Evolutionary conservation across 2,329 filamentous ascomycete genomes (phyloP).

Genomic region (Aspergillus pseudoviridinutans): DNA sequence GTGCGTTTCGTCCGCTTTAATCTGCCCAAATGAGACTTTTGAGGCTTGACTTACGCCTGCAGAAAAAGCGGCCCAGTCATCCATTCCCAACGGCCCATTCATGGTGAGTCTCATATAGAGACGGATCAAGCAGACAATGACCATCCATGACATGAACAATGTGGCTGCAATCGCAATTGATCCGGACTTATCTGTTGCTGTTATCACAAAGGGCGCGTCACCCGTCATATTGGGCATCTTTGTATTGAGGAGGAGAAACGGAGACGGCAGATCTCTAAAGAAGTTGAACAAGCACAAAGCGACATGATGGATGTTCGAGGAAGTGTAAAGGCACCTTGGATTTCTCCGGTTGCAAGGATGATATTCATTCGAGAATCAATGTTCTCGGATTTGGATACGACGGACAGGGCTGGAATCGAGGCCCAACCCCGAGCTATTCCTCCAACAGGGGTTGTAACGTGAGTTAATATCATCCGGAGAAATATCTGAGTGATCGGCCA

Average conservation of each 20-base stretch:
- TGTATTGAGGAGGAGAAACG: not conserved
- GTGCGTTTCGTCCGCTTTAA: not conserved
- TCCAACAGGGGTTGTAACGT: no score
- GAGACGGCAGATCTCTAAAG: not conserved
- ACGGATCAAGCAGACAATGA: slow-evolving; percentile 13
- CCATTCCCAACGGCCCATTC: slow-evolving; percentile 20
- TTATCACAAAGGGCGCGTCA: slow-evolving; percentile 10
- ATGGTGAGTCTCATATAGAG: slow-evolving; percentile 21
- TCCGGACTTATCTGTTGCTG: slow-evolving; percentile 14
- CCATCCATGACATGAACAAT: slow-evolving; percentile 22
- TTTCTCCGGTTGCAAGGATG: no score
- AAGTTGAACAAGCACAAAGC: not conserved
- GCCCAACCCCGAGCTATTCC: no score
- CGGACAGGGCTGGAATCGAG: no score
- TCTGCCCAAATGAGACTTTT: no score
- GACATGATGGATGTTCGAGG: not conserved
- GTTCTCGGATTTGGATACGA: no score
- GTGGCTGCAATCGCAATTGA: slow-evolving; percentile 14
- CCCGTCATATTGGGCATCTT: slow-evolving; percentile 6
- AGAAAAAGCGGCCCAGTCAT: slow-evolving; percentile 17
- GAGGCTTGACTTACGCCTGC: slow-evolving; percentile 11
- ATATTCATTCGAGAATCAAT: no score
- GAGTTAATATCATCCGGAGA: no score
- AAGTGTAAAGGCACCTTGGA: not conserved
- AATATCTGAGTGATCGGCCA: no score